phyloP scores from a whole-genome alignment of 2,329 filamentous ascomycete genomes.

The Clarireedia hainanense region DNA sequence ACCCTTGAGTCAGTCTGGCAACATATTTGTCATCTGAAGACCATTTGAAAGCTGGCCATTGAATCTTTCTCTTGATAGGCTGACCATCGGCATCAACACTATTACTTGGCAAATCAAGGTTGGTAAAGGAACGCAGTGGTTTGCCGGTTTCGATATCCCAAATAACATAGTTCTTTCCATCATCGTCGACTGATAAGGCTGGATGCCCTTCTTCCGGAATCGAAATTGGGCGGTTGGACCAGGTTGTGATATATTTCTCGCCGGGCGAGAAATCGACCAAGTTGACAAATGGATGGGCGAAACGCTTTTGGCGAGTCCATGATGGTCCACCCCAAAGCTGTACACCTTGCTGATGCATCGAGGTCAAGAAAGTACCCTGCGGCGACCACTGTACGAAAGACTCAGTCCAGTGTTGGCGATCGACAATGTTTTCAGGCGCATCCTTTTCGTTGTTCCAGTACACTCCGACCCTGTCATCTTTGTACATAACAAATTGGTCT shows the following conservation, averaged over 20 bases:
- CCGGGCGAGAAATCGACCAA: slow-evolving; percentile 90
- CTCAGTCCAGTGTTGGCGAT: slow-evolving; percentile 95
- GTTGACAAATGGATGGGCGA: slow-evolving; percentile 92
- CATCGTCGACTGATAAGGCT: slow-evolving; percentile 80
- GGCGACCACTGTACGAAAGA: slow-evolving; percentile 98
- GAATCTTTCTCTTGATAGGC: slow-evolving; percentile 79
- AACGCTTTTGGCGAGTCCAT: slow-evolving; percentile 86
- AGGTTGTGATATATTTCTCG: slow-evolving; percentile 92
- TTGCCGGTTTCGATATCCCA: slow-evolving; percentile 91
- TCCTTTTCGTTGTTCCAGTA: slow-evolving; percentile 99
- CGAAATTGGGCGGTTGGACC: slow-evolving; percentile 89
- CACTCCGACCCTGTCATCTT: slow-evolving; percentile 83
- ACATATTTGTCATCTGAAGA: slow-evolving; percentile 96
- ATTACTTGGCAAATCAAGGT: slow-evolving; percentile 68
- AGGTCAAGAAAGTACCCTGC: slow-evolving; percentile 86
- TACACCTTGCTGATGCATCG: slow-evolving; percentile 91
- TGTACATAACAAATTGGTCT: slow-evolving; percentile 94
- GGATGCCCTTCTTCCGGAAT: slow-evolving; percentile 84
- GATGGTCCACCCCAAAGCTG: slow-evolving; percentile 91
- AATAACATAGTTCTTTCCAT: slow-evolving; percentile 98
- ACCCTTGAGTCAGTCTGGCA: slow-evolving; percentile 78
- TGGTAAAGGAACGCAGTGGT: slow-evolving; percentile 87
- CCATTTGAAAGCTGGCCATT: slow-evolving; percentile 99
- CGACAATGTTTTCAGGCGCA: slow-evolving; percentile 76
- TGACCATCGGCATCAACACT: slow-evolving; percentile 52